Evolutionary conservation across 2,329 filamentous ascomycete genomes (phyloP).

Genomic region (Alternaria alternata): DNA sequence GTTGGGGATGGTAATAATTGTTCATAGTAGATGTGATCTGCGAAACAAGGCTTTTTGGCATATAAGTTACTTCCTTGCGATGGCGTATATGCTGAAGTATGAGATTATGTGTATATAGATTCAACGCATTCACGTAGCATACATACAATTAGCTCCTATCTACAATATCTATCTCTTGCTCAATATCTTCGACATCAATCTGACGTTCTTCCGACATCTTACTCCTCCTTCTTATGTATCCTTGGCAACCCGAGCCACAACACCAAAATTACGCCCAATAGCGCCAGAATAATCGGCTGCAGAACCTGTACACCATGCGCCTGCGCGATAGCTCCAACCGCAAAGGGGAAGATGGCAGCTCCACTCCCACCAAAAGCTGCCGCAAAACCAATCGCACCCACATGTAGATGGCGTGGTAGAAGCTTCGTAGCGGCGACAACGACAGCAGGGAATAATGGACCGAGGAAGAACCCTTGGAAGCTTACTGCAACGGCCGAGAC

Average conservation of each 20-base stretch:
- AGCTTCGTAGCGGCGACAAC: conserved; percentile 78
- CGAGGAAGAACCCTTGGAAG: conserved; percentile 80
- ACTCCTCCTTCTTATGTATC: conserved; percentile 55
- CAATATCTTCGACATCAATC: not conserved
- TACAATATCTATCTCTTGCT: not conserved
- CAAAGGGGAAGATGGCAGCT: conserved; percentile 71
- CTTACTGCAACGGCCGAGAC: conserved; percentile 76
- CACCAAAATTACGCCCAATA: conserved; percentile 60
- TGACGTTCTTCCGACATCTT: not conserved
- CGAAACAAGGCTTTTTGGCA: not conserved
- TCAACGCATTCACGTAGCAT: not conserved
- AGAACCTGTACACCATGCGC: conserved; percentile 66
- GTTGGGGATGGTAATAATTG: not conserved
- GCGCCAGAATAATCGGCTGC: conserved; percentile 66
- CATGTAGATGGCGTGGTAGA: conserved; percentile 75
- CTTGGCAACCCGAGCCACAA: conserved; percentile 62
- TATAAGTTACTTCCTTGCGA: not conserved
- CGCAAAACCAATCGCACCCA: conserved; percentile 81
- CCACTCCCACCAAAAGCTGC: conserved; percentile 79
- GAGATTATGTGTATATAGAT: not conserved
- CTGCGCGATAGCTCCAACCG: conserved; percentile 73
- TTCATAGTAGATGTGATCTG: not conserved
- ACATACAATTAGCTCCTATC: not conserved
- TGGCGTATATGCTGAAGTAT: not conserved
- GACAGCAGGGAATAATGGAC: conserved; percentile 78